Evolutionary conservation across 306 rosid species (phyloP), one percentile per base, ranked within the genome.

Genomic region (Corylus americana): DNA sequence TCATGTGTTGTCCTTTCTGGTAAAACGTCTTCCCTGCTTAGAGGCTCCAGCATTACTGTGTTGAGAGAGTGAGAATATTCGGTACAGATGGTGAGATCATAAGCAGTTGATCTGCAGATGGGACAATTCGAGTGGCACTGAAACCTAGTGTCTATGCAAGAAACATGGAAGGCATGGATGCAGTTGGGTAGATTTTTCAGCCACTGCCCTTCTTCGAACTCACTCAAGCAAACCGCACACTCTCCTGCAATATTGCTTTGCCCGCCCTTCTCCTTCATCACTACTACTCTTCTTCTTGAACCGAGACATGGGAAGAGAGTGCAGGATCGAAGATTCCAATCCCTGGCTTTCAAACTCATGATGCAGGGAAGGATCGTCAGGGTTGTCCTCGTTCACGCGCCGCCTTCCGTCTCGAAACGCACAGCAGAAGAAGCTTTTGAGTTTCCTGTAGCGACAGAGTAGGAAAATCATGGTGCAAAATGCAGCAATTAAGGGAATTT

Each of bases 181-280:
- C 89, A 92, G 14, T 63, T 80, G 0, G 93, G 91, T 53, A 83
- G 82, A 48, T 73, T 69, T 59, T 80, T 89, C 11, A 89, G 42
- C 90, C 82, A 74, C 47, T 87, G 92, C 35, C 88, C 90, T 78
- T 88, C 91, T 73, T 92, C 87, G 53, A 86, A 87, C 71, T 90
- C 94, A 5, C 82, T 93, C 31, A 89, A 72, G 76, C 93, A 90
- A 77, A 89, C 84, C 4, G 89, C 84, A 55, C 90, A 88, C 6
- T 77, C 80, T 16, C 29, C 88, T 74, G 53, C 82, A 22, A 22
- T 22, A 1, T 63, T 87, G 54, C 45, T 42, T 42, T 42, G 1
- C 8, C 7, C 7, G 1, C 7, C 1, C 1, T 42, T 42, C 45
- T 42, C 45, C 45, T 42, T 42, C 45, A 42, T 42, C 7, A 42